These are phyloP conservation scores for Fusarium liriodendri DNA, from an alignment of 2,329 filamentous ascomycete species.

Conservation along the genomic window DNA sequence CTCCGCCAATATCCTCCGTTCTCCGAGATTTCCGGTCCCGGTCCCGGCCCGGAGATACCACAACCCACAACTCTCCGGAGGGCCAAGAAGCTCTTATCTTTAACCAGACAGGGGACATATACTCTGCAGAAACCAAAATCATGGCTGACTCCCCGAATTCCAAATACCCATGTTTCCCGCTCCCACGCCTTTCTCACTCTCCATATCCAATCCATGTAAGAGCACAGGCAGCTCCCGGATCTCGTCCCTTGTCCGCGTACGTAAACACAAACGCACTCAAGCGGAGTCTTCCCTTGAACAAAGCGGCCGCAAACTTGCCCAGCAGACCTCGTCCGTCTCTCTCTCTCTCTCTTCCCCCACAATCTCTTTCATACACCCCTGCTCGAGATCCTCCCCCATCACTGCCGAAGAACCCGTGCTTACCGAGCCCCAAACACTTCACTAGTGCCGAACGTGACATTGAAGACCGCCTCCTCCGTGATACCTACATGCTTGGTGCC, in stretches of 20 bases:
- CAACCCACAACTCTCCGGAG: background rate
- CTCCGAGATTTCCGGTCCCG: slow-evolving; percentile 11
- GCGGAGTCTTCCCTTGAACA: slow-evolving; percentile 19
- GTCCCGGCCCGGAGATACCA: slow-evolving; percentile 19
- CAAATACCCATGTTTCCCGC: background rate
- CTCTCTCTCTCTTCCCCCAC: slow-evolving; percentile 3
- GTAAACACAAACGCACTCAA: slow-evolving; percentile 29
- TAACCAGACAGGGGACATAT: background rate
- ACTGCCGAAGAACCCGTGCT: slow-evolving; percentile 29
- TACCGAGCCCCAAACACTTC: slow-evolving; percentile 1
- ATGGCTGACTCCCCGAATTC: background rate
- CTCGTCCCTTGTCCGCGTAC: slow-evolving; percentile 15
- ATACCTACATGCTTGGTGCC: background rate
- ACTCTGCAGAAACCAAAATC: background rate
- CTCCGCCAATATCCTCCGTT: background rate
- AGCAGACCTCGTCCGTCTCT: background rate
- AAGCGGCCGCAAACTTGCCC: background rate
- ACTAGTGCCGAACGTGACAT: slow-evolving; percentile 2
- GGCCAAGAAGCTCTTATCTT: background rate
- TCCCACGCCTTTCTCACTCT: background rate
- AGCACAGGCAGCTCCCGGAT: slow-evolving; percentile 11
- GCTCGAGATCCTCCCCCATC: background rate
- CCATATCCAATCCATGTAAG: slow-evolving; percentile 4
- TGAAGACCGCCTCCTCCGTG: background rate
- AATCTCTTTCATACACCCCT: background rate